Base-by-base conservation (phyloP, 441 rosid genomes). In the Mallotus japonicus region DNA sequence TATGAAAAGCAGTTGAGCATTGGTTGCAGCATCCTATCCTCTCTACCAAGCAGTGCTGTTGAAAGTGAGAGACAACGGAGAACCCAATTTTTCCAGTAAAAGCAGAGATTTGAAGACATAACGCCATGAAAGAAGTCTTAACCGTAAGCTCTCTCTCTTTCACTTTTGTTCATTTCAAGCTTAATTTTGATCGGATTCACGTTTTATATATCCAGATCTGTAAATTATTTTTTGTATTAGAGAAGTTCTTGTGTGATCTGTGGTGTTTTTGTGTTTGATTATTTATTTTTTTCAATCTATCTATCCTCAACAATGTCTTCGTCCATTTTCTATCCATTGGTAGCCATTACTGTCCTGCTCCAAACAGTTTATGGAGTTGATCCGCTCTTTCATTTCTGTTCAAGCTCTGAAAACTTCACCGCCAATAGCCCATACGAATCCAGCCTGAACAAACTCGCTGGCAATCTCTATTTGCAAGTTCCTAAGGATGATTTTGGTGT, bases 341-440 rank as follows among this genome's bases (percentile, higher is more conserved):
- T 51, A 13, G 2, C 73, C 53, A 65, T 80, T n/a, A 34, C 77
- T 50, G 34, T 78, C 44, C 70, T 84, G 46, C 67, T 80, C 74
- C 83, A n/a, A 34, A 64, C 75, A 10, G 47, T 69, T 63, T 47
- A 40, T 0, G 86, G 80, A 20, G 74, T 40, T 6, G 77, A 67
- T 24, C 85, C 85, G 17, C 84, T 87, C 68, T 84, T 44, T 75
- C 92, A 90, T 71, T 67, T 82, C 7, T 92, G 96, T 73, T 90
- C 86, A 6, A 79, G 79, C 82, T 68, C 86, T 40, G 84, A 82
- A 17, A 83, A 82, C 73, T 90, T 84, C 83, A 83, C 89, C n/a
- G 56, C 90, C 19, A 22, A 65, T 55, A 68, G 77, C 78, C 85
- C 86, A 0, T 89, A 84, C 54, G 85, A 80, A 64, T 34, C 76